A percentile compares a stretch with the other conserved stretches of the same genome.
These are phyloP conservation scores for Metschnikowia similis DNA, from an alignment of 805 yeast species.

Conservation along the genomic window DNA sequence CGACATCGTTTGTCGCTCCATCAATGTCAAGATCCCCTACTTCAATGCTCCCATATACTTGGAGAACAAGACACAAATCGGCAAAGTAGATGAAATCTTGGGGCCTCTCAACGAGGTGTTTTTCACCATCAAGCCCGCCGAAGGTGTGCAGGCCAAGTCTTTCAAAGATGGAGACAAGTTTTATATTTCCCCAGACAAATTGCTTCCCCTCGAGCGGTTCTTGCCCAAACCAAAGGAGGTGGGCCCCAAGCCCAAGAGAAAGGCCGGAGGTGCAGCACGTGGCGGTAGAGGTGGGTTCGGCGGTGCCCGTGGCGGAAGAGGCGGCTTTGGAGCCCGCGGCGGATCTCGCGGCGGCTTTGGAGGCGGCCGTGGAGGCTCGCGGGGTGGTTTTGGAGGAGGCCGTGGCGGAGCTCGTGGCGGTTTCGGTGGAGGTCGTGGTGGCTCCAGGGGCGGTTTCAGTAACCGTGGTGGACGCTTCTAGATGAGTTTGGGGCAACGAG, in stretches of 20 bases:
- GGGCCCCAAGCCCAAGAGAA: constrained; percentile 77
- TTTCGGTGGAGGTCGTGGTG: constrained; percentile 4
- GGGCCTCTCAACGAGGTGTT: constrained; percentile 98
- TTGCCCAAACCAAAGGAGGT: constrained; percentile 90
- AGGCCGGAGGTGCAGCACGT: constrained; percentile 47
- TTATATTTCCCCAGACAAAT: constrained; percentile 90
- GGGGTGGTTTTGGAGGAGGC: constrained; percentile 33
- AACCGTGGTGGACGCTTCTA: constrained; percentile 15
- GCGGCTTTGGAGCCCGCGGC: constrained; percentile 17
- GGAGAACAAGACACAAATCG: constrained; percentile 93
- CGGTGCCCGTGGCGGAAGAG: constrained; percentile 33
- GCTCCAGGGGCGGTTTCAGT: constrained; percentile 13
- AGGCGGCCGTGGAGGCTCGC: constrained; percentile 26
- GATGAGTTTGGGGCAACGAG: neutral
- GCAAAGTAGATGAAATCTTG: constrained; percentile 96
- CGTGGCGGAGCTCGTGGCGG: constrained; percentile 11
- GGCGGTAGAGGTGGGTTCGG: constrained; percentile 34
- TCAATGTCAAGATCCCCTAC: constrained; percentile 91
- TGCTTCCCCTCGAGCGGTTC: constrained; percentile 93
- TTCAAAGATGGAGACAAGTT: constrained; percentile 96
- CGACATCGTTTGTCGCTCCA: constrained; percentile 93
- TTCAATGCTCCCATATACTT: constrained; percentile 97
- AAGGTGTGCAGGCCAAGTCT: constrained; percentile 91
- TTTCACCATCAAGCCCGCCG: constrained; percentile 93
- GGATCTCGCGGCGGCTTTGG: constrained; percentile 35